Conservation (phyloP, 331 rosid genomes). For the Acacia pycnantha region DNA sequence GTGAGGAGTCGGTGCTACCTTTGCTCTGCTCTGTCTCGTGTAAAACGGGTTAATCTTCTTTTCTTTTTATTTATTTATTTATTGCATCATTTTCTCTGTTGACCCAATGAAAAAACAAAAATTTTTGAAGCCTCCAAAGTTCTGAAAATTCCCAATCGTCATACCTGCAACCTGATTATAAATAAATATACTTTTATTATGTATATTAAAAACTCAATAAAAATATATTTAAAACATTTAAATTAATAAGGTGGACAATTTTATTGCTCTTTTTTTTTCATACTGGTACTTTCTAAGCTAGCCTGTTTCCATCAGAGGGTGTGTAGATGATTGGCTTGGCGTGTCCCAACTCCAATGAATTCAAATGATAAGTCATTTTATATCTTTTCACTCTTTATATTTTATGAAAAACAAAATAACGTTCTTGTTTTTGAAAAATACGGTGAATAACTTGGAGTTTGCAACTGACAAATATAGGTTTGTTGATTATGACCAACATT, state of each 20-base stretch:
- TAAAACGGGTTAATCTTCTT: background rate
- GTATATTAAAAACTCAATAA: background rate
- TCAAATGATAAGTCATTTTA: background rate
- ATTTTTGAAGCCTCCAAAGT: no score
- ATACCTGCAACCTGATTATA: background rate
- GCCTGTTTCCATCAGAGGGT: background rate
- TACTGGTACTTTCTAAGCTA: background rate
- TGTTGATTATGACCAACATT: background rate
- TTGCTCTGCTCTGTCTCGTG: background rate
- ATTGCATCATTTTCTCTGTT: no score
- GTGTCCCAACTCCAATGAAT: background rate
- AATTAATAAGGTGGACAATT: background rate
- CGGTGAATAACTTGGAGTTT: background rate
- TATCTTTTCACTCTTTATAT: background rate
- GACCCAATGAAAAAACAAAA: background rate
- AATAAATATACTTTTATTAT: background rate
- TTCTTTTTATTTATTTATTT: no score
- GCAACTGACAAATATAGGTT: background rate
- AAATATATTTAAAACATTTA: background rate
- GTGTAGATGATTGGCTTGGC: background rate
- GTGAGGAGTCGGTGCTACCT: background rate
- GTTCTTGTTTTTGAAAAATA: background rate
- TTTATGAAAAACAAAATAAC: background rate
- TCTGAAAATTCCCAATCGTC: background rate
- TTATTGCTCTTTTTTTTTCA: background rate